Conservation (phyloP, 805 yeast species). For the Candida dajiaensis region DNA sequence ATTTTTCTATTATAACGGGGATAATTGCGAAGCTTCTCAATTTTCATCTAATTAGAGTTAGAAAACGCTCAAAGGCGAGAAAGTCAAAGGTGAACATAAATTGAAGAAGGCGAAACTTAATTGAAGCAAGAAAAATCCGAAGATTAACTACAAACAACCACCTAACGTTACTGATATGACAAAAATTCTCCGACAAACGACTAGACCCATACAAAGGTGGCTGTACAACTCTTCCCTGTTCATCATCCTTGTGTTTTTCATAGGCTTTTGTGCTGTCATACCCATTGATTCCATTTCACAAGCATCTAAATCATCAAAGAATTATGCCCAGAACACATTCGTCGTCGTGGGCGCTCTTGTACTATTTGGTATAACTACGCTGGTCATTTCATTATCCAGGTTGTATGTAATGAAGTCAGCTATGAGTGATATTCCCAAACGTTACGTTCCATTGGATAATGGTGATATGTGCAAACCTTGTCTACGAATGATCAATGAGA, state of each 20-base stretch:
- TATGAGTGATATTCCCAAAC: conserved; percentile 71
- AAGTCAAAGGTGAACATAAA: too few species aligned
- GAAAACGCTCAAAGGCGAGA: background rate
- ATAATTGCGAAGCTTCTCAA: too few species aligned
- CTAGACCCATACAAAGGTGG: conserved; percentile 28
- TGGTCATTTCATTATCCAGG: conserved; percentile 52
- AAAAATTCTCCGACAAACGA: conserved; percentile 7
- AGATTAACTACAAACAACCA: background rate
- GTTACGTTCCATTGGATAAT: conserved; percentile 61
- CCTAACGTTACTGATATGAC: background rate
- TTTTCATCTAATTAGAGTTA: too few species aligned
- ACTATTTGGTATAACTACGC: conserved; percentile 44
- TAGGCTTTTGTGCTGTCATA: conserved; percentile 62
- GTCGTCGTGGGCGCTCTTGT: conserved; percentile 73
- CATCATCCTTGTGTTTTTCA: conserved; percentile 33
- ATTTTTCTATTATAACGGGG: too few species aligned
- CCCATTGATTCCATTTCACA: conserved; percentile 76
- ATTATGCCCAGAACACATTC: conserved; percentile 72
- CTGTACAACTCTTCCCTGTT: conserved; percentile 39
- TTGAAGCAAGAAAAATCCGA: background rate
- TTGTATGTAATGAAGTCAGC: conserved; percentile 50
- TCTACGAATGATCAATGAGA: conserved; percentile 32
- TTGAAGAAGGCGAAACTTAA: background rate
- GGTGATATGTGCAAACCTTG: conserved; percentile 52
- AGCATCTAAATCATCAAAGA: conserved; percentile 47